Evolutionary conservation across 257 asterid species (phyloP).

Genomic region (Plantago elongata): DNA sequence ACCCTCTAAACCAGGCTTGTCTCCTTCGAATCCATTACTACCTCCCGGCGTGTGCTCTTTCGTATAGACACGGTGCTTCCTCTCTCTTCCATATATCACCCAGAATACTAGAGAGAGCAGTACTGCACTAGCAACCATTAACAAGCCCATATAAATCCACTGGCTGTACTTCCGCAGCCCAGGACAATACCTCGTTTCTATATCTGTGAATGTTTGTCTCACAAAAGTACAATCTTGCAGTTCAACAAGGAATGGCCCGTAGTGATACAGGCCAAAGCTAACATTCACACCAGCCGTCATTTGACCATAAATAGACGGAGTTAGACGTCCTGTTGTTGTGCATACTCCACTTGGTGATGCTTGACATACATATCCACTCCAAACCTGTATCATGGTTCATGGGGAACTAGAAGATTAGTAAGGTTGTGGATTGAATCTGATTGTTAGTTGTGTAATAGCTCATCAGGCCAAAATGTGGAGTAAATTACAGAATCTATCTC

Average conservation of each 20-base stretch:
- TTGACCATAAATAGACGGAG: conserved; percentile 55
- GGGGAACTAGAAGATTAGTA: not conserved
- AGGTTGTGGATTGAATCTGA: not conserved
- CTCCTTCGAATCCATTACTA: conserved; percentile 21
- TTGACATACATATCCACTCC: conserved; percentile 62
- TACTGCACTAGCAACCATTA: conserved; percentile 65
- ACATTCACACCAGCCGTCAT: conserved; percentile 63
- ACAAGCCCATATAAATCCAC: conserved; percentile 58
- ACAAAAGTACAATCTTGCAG: conserved; percentile 72
- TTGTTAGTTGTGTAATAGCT: too few relatives aligned
- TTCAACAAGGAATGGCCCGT: conserved; percentile 61
- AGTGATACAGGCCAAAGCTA: conserved; percentile 60
- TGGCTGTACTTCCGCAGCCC: conserved; percentile 51
- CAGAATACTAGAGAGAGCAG: conserved; percentile 72
- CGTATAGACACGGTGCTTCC: conserved; percentile 64
- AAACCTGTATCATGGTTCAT: conserved; percentile 39
- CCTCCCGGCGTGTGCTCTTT: conserved; percentile 38
- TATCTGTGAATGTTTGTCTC: conserved; percentile 56
- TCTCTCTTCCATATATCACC: conserved; percentile 83
- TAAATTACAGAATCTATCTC: too few relatives aligned
- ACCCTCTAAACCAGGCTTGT: conserved; percentile 23
- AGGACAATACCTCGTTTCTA: conserved; percentile 46
- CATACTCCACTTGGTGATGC: conserved; percentile 57
- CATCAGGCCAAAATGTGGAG: not conserved
- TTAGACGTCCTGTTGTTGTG: conserved; percentile 66